Base-by-base conservation (phyloP, 2,329 filamentous ascomycete genomes). In the Penicillium aurantiogriseum region DNA sequence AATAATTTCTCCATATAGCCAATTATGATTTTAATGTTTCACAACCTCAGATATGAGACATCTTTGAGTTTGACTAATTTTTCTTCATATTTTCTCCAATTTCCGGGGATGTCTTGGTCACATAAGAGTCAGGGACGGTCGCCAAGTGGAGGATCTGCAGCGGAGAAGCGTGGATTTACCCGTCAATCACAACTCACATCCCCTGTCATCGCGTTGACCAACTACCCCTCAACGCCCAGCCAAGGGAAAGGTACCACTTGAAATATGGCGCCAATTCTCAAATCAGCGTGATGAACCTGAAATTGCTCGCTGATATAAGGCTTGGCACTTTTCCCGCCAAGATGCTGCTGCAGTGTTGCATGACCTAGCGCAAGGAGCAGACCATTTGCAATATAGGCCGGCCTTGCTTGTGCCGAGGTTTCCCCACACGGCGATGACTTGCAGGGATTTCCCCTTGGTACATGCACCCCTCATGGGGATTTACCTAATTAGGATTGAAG, bases 121-220 rank as follows among this genome's bases (percentile, higher is more conserved):
- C 13, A 33, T 33, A 33, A 33, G 31, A 33, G 13, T 15, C 17
- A 9, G 27, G 27, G 6, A 21, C 43, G 0, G 17, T 23, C 23
- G 58, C 6, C 31, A 33, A 57, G 53, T 49, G 58, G 62, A 61
- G 44, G 58, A 54, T 64, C 56, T 57, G 35, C 47, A 29, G 56
- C 51, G 61, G 59, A 57, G 54, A 53, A 57, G 42, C 5, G 25
- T 36, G 23, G 46, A 55, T 57, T 64, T 62, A 55, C 59, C 63
- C 63, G 48, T 63, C 59, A 62, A 63, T 63, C 61, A 57, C 15
- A 58, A 36, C 40, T 40, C 56, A 17, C 35, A 44, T 54, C 29
- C 40, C 33, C 15, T 6, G 25, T 33, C 33, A 40, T 25, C 25
- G 38, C 52, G 5, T 31, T 21, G 10, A 42, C 8, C 19, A 45